Conservation (phyloP, 768 basidiomycete species). For the Pisolithus microcarpus region DNA sequence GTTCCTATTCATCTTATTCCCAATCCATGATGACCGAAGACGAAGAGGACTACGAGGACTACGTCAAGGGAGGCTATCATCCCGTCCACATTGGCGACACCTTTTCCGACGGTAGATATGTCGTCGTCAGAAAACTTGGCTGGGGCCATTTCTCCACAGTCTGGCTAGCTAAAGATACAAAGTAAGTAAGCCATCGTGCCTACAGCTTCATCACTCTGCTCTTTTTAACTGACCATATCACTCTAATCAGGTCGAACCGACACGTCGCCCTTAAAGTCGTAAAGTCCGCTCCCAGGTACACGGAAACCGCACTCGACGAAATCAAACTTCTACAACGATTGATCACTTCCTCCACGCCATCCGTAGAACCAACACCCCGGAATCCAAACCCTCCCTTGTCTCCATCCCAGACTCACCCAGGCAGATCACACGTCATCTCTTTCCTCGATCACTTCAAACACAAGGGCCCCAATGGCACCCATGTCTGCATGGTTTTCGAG, state of each 20-base stretch:
- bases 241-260: slow-evolving; percentile 64
- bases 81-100: slow-evolving; percentile 92
- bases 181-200: slow-evolving; percentile 39
- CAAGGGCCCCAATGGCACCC: slow-evolving; percentile 91
- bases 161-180: slow-evolving; percentile 80
- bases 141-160: slow-evolving; percentile 95
- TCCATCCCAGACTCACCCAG: slow-evolving; percentile 71
- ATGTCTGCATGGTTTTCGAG: slow-evolving; percentile 99
- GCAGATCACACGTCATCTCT: slow-evolving; percentile 90
- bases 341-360: slow-evolving; percentile 72
- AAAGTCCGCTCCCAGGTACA: slow-evolving; percentile 94
- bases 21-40: slow-evolving; percentile 82
- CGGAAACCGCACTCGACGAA: slow-evolving; percentile 97
- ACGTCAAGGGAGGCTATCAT: slow-evolving; percentile 76
- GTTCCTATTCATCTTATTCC: slow-evolving; percentile 65
- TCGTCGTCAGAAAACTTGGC: slow-evolving; percentile 90
- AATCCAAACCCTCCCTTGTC: slow-evolving; percentile 45
- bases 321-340: slow-evolving; percentile 96
- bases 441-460: slow-evolving; percentile 98
- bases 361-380: slow-evolving; percentile 37
- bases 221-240: slow-evolving; percentile 10
- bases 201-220: background rate
- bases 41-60: slow-evolving; percentile 92
- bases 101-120: slow-evolving; percentile 82
- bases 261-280: slow-evolving; percentile 99